phyloP scores from a whole-genome alignment of 306 rosid genomes.

The Acmispon strigosus region DNA sequence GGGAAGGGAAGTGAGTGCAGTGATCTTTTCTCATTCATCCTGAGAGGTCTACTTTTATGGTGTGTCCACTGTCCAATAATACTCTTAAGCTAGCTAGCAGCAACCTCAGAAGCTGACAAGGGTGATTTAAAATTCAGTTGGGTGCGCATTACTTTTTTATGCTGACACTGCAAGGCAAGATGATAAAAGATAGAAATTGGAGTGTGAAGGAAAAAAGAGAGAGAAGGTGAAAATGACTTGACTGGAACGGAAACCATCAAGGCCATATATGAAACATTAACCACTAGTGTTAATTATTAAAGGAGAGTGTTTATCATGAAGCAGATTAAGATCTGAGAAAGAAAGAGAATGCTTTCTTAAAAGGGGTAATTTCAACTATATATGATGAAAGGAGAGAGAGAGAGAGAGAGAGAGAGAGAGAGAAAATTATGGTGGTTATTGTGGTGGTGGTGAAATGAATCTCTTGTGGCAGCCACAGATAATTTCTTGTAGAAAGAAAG shows the following conservation, averaged over 20 bases:
- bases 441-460: constrained; percentile 10
- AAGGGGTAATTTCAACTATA: constrained; percentile 22
- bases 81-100: neutral
- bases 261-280: constrained; percentile 26
- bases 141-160: constrained; percentile 55
- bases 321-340: constrained; percentile 9
- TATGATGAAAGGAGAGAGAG: constrained; percentile 15
- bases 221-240: constrained; percentile 73
- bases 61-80: neutral
- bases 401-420: too few species aligned
- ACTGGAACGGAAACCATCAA: constrained; percentile 79
- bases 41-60: constrained; percentile 30
- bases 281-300: neutral
- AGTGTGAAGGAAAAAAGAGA: neutral
- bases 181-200: constrained; percentile 63
- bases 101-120: constrained; percentile 44
- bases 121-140: constrained; percentile 33
- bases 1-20: constrained; percentile 21
- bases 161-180: constrained; percentile 74
- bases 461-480: neutral
- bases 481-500: constrained; percentile 33
- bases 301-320: neutral
- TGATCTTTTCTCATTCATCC: constrained; percentile 23
- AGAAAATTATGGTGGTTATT: neutral
- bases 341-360: constrained; percentile 23